Evolutionary conservation across 1,284 basidiomycete genomes (phyloP), one percentile per base, ranked within the genome.

Genomic region (Apiotrichum brassicae): DNA sequence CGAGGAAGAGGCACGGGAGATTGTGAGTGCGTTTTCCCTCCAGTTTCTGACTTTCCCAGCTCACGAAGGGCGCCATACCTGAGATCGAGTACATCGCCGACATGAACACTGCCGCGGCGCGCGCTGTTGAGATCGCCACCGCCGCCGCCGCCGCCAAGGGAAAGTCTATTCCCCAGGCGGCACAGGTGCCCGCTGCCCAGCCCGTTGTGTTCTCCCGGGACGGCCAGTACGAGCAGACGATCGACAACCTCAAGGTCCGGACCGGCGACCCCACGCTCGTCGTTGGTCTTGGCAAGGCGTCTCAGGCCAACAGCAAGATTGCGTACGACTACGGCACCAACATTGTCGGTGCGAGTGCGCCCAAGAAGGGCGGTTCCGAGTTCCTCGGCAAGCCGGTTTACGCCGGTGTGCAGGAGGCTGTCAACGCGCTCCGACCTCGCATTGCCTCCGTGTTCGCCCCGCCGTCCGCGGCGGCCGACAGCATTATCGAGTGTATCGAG

Each of bases 331-430:
- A 55, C 51, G 93, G 93, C 28, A 97, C 93, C 52, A 88, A 86
- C 54, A 89, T 97, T 82, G 88, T 97, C 52, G 92, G 92, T 49
- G 91, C 92, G 62, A 87, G 92, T 42, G 90, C 87, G 3, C 93
- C 92, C 41, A 92, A 86, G 75, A 97, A 95, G 73, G 93, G 89
- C 48, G 93, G 93, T 84, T 72, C 87, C 37, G 39, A 82, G 9
- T 91, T 97, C 75, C 80, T 97, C 50, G 92, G 89, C 30, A 79
- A 93, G 33, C 93, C 93, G 37, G 84, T 97, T 26, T 97, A 91
- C 63, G 89, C 86, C 35, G 82, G 79, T 32, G 90, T 97, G 44
- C 81, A 79, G 64, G 91, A 94, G 79, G 92, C 88, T 7, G 46
- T 53, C 16, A 39, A 26, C 20, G 39, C 42, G 28, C 51, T 56